Evolutionary conservation across 2,329 filamentous ascomycete genomes (phyloP).

Genomic region (Venturia effusa): DNA sequence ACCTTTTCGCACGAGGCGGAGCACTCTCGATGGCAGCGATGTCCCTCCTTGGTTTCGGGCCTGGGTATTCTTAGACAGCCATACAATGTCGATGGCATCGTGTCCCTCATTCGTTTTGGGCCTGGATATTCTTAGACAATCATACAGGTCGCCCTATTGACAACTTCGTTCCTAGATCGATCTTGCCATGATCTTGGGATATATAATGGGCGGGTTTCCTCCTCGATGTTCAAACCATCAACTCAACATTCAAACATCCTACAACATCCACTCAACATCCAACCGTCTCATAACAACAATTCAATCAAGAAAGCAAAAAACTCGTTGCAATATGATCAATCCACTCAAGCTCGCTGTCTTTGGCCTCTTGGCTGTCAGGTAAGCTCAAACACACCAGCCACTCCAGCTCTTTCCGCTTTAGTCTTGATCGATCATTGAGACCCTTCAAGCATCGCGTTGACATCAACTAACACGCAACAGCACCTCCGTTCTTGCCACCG

Average conservation of each 20-base stretch:
- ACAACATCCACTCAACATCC: neutral
- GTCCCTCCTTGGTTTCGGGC: neutral
- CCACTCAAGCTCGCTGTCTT: neutral
- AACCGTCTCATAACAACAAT: no score
- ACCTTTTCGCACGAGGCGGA: neutral
- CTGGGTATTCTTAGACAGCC: neutral
- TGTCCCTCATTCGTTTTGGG: neutral
- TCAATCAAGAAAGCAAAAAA: neutral
- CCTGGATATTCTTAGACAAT: neutral
- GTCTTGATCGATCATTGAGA: neutral
- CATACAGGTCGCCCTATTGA: neutral
- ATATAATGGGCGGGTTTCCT: neutral
- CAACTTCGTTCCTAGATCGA: neutral
- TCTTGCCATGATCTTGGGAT: neutral
- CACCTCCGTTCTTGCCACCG: neutral
- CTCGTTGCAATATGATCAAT: neutral
- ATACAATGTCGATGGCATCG: neutral
- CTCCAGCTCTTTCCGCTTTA: neutral
- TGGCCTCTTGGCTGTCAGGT: conserved; percentile 1
- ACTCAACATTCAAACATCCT: neutral
- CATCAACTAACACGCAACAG: neutral
- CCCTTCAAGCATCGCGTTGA: neutral
- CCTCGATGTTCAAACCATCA: neutral
- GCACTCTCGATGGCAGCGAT: neutral
- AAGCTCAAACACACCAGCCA: neutral